phyloP scores from a whole-genome alignment of 1,284 basidiomycete species.

The Megacollybia platyphylla region DNA sequence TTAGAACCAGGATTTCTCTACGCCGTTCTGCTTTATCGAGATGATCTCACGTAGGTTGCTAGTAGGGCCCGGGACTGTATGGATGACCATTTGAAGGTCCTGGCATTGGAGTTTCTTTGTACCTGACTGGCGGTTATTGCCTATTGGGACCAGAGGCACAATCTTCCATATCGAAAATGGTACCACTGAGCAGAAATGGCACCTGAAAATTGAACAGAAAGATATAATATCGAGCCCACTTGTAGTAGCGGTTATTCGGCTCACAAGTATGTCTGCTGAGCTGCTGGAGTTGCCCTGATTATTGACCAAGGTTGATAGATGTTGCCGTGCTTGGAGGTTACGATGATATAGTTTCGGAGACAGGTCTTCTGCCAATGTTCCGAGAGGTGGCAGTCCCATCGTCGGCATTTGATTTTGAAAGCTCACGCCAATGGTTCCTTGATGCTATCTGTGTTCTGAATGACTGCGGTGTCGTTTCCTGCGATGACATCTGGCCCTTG shows the following conservation, averaged over 20 bases:
- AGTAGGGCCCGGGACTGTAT: no score
- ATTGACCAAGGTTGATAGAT: conserved; percentile 15
- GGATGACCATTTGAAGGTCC: conserved; percentile 4
- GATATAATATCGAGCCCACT: conserved; percentile 24
- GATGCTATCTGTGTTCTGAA: conserved; percentile 29
- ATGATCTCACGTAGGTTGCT: conserved; percentile 19
- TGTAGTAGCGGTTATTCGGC: conserved; percentile 25
- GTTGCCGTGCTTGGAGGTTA: conserved; percentile 25
- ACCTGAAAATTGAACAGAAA: conserved; percentile 18
- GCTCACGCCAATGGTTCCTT: conserved; percentile 30
- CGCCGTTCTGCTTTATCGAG: conserved; percentile 27
- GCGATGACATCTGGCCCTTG: conserved; percentile 30
- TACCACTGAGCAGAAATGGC: conserved; percentile 19
- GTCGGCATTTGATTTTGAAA: conserved; percentile 19
- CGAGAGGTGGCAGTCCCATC: conserved; percentile 21
- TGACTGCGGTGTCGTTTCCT: conserved; percentile 29
- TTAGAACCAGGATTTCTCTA: conserved; percentile 25
- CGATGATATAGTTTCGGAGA: conserved; percentile 24
- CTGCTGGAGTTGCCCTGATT: no score
- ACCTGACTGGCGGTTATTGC: conserved; percentile 19
- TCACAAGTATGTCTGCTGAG: no score
- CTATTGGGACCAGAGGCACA: conserved; percentile 27
- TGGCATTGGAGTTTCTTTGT: conserved; percentile 37
- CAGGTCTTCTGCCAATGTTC: conserved; percentile 26
- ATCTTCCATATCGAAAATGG: conserved; percentile 26